Evolutionary conservation across 148 eudicot genomes (phyloP).

Genomic region (Suaeda aralocaspica): DNA sequence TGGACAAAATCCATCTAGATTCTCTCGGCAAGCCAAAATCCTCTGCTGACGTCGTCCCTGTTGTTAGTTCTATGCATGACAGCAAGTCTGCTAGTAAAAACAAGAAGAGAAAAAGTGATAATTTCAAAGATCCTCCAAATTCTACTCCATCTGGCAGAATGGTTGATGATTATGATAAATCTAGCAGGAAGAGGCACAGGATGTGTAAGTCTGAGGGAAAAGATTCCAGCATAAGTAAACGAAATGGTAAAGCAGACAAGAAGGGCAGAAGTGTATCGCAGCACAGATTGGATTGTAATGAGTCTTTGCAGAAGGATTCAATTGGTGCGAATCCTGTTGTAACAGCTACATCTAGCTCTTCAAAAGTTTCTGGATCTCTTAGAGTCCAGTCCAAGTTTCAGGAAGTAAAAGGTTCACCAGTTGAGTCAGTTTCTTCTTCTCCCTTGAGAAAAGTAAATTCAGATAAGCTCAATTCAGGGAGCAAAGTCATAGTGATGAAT

Average conservation of each 20-base stretch:
- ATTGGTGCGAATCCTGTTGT: slow-evolving; percentile 37
- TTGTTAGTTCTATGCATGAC: slow-evolving; percentile 28
- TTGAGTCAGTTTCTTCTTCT: slow-evolving; percentile 95
- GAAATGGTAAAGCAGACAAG: slow-evolving; percentile 42
- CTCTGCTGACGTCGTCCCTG: slow-evolving; percentile 30
- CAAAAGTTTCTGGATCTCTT: slow-evolving; percentile 79
- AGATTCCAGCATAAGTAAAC: slow-evolving; percentile 44
- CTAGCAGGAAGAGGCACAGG: slow-evolving; percentile 62
- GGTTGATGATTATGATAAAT: slow-evolving; percentile 39
- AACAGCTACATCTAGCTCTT: slow-evolving; percentile 93
- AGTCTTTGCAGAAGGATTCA: slow-evolving; percentile 42
- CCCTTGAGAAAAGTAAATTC: slow-evolving; percentile 55
- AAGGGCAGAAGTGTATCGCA: slow-evolving; percentile 35
- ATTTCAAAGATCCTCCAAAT: slow-evolving; percentile 27
- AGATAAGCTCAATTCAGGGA: slow-evolving; percentile 35
- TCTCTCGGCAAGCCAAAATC: slow-evolving; percentile 27
- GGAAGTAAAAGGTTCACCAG: slow-evolving; percentile 84
- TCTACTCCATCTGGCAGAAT: slow-evolving; percentile 33
- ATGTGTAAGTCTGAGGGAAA: slow-evolving; percentile 53
- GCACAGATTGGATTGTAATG: slow-evolving; percentile 28
- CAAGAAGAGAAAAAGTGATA: slow-evolving; percentile 62
- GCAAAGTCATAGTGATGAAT: slow-evolving; percentile 31
- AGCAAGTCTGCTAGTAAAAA: slow-evolving; percentile 34
- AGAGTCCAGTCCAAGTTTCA: slow-evolving; percentile 43
- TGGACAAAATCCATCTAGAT: slow-evolving; percentile 22